Conservation (phyloP, 169 alveolate genomes). For the Cryptosporidium andersoni region DNA sequence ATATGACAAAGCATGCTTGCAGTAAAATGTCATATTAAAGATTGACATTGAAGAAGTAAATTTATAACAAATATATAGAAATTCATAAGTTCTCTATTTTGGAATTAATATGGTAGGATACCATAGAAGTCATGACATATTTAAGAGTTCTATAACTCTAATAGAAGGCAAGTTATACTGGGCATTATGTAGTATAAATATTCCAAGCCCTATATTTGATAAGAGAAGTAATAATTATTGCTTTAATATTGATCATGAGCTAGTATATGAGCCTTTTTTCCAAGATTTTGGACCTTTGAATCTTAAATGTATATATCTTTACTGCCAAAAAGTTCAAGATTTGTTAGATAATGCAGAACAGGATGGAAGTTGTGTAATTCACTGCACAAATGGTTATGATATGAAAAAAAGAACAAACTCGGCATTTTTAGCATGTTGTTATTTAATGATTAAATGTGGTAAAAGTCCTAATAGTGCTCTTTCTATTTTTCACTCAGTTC, state of each 20-base stretch:
- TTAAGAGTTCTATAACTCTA: constrained; percentile 43
- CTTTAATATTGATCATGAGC: constrained; percentile 84
- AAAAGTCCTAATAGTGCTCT: constrained; percentile 54
- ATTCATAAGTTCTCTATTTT: too few species aligned
- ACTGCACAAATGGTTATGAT: constrained; percentile 72
- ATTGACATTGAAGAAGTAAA: too few species aligned
- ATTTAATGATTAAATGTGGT: constrained; percentile 79
- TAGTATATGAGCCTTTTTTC: constrained; percentile 91
- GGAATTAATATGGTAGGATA: constrained; percentile 15
- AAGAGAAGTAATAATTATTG: constrained; percentile 63
- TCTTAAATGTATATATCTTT: constrained; percentile 86
- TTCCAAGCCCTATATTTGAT: constrained; percentile 4
- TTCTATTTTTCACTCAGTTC: constrained; percentile 39
- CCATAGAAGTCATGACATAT: constrained; percentile 26
- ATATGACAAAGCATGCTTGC: too few species aligned
- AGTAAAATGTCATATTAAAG: too few species aligned
- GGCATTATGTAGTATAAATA: constrained; percentile 28
- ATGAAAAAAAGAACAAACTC: constrained; percentile 89
- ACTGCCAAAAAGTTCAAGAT: constrained; percentile 80
- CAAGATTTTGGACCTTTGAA: constrained; percentile 94
- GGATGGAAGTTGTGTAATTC: constrained; percentile 64
- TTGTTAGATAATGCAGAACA: constrained; percentile 74
- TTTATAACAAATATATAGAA: too few species aligned
- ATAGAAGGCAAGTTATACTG: constrained; percentile 61
- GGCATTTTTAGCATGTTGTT: constrained; percentile 90